A percentile compares a stretch with the other conserved stretches of the same genome.
phyloP scores from a whole-genome alignment of 2,329 filamentous ascomycete species.

The Cercospora janseana region DNA sequence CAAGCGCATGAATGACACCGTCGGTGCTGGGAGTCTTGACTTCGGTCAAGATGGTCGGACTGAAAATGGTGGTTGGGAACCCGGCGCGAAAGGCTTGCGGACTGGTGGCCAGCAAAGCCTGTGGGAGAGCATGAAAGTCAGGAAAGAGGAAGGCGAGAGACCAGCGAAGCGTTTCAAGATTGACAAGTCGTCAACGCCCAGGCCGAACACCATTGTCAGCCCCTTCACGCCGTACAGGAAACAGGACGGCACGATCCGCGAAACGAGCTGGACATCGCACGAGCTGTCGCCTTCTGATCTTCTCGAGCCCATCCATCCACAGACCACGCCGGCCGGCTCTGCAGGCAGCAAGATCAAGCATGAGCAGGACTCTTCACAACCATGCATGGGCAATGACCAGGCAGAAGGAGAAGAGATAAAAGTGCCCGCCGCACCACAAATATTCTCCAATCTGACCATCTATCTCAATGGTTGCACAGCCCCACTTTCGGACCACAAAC shows the following conservation, averaged over 20 bases:
- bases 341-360: background rate
- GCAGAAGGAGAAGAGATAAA: background rate
- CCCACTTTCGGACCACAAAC: slow-evolving; percentile 81
- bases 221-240: slow-evolving; percentile 35
- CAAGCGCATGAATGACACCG: slow-evolving; percentile 61
- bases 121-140: slow-evolving; percentile 34
- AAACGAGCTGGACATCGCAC: slow-evolving; percentile 37
- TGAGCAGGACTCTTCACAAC: background rate
- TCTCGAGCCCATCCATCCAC: slow-evolving; percentile 29
- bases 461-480: slow-evolving; percentile 87
- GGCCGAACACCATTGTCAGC: slow-evolving; percentile 32
- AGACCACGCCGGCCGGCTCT: background rate
- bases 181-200: slow-evolving; percentile 5
- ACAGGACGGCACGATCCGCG: slow-evolving; percentile 32
- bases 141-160: slow-evolving; percentile 23
- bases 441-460: slow-evolving; percentile 65
- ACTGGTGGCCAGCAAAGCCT: slow-evolving; percentile 47
- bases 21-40: slow-evolving; percentile 62
- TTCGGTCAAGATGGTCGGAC: slow-evolving; percentile 51
- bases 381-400: background rate
- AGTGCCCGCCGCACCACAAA: slow-evolving; percentile 25
- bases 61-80: slow-evolving; percentile 54
- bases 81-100: slow-evolving; percentile 50
- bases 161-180: slow-evolving; percentile 26
- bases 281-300: slow-evolving; percentile 35